phyloP scores from a whole-genome alignment of 2,329 filamentous ascomycete genomes.

The Helminthosporium solani region DNA sequence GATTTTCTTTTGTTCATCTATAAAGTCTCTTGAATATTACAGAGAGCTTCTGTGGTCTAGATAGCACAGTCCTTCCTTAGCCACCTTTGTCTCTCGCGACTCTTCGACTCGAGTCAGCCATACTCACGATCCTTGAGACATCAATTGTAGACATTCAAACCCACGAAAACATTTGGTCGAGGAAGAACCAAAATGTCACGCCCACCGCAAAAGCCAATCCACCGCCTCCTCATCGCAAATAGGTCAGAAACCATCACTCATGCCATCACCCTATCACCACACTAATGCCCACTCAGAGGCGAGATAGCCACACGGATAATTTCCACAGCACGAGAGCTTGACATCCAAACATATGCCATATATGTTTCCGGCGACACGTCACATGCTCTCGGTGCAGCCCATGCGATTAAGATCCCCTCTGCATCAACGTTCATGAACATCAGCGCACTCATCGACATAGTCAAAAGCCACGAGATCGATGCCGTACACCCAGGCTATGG shows the following conservation, averaged over 20 bases:
- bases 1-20: not conserved
- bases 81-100: slow-evolving; percentile 13
- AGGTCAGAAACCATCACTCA: no score
- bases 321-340: slow-evolving; percentile 59
- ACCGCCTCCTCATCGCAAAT: slow-evolving; percentile 56
- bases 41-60: not conserved
- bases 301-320: slow-evolving; percentile 65
- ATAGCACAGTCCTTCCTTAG: slow-evolving; percentile 1
- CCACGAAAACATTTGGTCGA: not conserved
- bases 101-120: slow-evolving; percentile 3
- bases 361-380: slow-evolving; percentile 58
- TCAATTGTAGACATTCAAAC: not conserved
- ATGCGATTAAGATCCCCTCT: slow-evolving; percentile 54
- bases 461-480: slow-evolving; percentile 54
- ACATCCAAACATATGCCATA: slow-evolving; percentile 57
- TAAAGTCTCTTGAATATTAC: not conserved
- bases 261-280: slow-evolving; percentile 1
- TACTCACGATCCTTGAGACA: not conserved
- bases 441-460: slow-evolving; percentile 49
- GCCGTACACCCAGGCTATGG: slow-evolving; percentile 62
- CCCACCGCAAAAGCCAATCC: slow-evolving; percentile 43
- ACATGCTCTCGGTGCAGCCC: slow-evolving; percentile 55
- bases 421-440: slow-evolving; percentile 57
- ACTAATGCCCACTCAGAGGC: slow-evolving; percentile 47
- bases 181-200: slow-evolving; percentile 17